A percentile compares a stretch with the other conserved stretches of the same genome.
phyloP scores from a whole-genome alignment of 805 yeast species.

The Yamadazyma tumulicola region DNA sequence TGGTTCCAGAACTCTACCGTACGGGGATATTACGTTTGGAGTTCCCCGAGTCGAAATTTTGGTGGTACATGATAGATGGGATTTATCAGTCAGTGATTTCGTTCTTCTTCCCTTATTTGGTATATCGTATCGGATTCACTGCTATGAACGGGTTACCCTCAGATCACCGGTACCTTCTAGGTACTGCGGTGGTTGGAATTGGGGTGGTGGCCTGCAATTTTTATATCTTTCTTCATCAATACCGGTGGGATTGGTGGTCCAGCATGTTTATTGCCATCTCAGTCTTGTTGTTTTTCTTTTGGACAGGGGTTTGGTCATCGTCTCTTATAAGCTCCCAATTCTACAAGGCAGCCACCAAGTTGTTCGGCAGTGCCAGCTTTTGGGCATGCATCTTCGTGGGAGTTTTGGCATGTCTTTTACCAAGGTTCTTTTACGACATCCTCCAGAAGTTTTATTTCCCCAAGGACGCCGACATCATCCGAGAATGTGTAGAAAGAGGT shows the following conservation, averaged over 20 bases:
- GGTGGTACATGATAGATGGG: conserved; percentile 75
- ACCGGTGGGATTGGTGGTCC: conserved; percentile 80
- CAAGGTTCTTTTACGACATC: conserved; percentile 63
- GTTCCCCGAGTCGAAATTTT: conserved; percentile 66
- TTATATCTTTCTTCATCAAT: conserved; percentile 63
- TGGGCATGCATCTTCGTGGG: conserved; percentile 73
- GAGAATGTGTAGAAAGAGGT: conserved; percentile 68
- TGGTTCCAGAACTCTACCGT: conserved; percentile 72
- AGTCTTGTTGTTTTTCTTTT: conserved; percentile 56
- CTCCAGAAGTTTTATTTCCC: conserved; percentile 53
- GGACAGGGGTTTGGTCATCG: conserved; percentile 82
- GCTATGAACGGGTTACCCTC: conserved; percentile 50
- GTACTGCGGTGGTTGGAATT: conserved; percentile 62
- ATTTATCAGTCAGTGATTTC: conserved; percentile 69
- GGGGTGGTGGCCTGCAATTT: conserved; percentile 65
- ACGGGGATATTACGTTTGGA: conserved; percentile 70
- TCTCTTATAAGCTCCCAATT: conserved; percentile 49
- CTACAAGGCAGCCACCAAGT: conserved; percentile 61
- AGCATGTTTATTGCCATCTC: conserved; percentile 54
- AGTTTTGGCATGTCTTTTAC: conserved; percentile 59
- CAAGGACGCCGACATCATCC: conserved; percentile 65
- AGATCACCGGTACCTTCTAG: conserved; percentile 74
- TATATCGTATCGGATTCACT: conserved; percentile 29
- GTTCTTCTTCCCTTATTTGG: conserved; percentile 69
- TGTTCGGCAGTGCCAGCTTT: conserved; percentile 57